Percentiles rank a stretch among this genome's conserved stretches.
These are phyloP conservation scores for Globisporangium irregulare DNA, from an alignment of 352 stramenopile species.

Conservation along the genomic window DNA sequence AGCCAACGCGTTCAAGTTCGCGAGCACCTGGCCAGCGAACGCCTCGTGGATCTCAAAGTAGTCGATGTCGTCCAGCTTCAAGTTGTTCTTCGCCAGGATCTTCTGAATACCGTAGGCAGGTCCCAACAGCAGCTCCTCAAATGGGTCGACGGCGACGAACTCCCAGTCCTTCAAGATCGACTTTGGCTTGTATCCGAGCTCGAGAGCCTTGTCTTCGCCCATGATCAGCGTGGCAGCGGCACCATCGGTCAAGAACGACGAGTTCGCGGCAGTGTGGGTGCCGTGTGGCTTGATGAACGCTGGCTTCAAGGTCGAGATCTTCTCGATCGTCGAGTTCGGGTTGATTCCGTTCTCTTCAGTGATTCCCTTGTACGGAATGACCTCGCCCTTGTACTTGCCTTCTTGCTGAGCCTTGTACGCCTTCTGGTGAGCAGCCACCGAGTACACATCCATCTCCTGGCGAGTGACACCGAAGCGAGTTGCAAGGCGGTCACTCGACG, in stretches of 20 bases:
- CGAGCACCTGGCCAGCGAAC: constrained; percentile 97
- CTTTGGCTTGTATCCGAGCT: constrained; percentile 95
- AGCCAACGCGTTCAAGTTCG: constrained; percentile 95
- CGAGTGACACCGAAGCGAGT: constrained; percentile 94
- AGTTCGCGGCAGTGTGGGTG: constrained; percentile 98
- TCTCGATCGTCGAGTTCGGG: constrained; percentile 92
- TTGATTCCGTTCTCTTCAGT: constrained; percentile 98
- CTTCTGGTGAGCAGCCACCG: constrained; percentile 92
- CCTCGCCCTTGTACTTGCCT: constrained; percentile 92
- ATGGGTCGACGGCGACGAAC: constrained; percentile 97
- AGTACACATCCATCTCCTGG: constrained; percentile 97
- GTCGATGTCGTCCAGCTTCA: constrained; percentile 94
- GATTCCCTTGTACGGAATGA: constrained; percentile 93
- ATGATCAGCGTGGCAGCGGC: constrained; percentile 95
- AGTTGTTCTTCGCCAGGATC: constrained; percentile 78
- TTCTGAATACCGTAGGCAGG: constrained; percentile 94
- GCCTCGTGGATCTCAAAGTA: constrained; percentile 99
- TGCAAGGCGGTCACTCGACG: constrained; percentile 93
- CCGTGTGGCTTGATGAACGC: constrained; percentile 98
- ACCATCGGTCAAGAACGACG: constrained; percentile 97
- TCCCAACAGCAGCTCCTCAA: constrained; percentile 92
- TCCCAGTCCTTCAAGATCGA: constrained; percentile 94
- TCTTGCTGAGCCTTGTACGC: constrained; percentile 94
- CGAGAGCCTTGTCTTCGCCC: constrained; percentile 94
- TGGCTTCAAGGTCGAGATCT: constrained; percentile 95